Evolutionary conservation across 1,284 basidiomycete species (phyloP).

Genomic region (Cerrena zonata): DNA sequence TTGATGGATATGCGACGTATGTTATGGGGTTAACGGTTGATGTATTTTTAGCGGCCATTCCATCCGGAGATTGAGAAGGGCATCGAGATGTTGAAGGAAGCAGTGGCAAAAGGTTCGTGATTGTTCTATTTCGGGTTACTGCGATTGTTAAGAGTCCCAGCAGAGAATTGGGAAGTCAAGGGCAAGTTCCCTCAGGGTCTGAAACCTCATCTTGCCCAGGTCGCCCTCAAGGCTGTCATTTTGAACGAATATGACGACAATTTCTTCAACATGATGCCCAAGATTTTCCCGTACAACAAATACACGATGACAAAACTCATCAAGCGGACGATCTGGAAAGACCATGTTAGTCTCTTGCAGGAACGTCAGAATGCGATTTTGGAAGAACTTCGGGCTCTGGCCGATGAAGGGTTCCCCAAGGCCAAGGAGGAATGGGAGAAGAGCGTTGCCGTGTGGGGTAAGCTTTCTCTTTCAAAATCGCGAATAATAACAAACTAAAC

Average conservation of each 20-base stretch:
- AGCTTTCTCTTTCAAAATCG: constrained; percentile 19
- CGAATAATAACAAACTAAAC: not conserved
- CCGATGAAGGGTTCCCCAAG: constrained; percentile 58
- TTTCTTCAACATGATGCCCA: constrained; percentile 85
- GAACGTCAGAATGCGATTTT: constrained; percentile 62
- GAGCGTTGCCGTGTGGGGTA: constrained; percentile 60
- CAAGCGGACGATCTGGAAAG: constrained; percentile 69
- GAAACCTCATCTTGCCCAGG: constrained; percentile 66
- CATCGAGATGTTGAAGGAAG: constrained; percentile 57
- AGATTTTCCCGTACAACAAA: constrained; percentile 86
- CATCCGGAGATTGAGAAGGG: constrained; percentile 61
- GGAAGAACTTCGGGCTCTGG: constrained; percentile 49
- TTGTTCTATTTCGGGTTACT: not conserved
- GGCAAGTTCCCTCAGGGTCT: constrained; percentile 83
- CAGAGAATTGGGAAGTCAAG: constrained; percentile 69
- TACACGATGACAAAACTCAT: constrained; percentile 88
- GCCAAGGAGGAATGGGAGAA: constrained; percentile 72
- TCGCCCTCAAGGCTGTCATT: constrained; percentile 75
- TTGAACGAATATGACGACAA: constrained; percentile 86
- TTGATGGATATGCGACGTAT: constrained; percentile 1
- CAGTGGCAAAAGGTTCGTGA: constrained; percentile 52
- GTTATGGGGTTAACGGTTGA: constrained; percentile 13
- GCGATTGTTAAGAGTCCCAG: not conserved
- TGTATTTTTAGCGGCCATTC: constrained; percentile 46
- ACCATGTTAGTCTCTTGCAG: constrained; percentile 58